phyloP scores from a whole-genome alignment of 768 basidiomycete genomes.

The Erythrobasidium yunnanense region DNA sequence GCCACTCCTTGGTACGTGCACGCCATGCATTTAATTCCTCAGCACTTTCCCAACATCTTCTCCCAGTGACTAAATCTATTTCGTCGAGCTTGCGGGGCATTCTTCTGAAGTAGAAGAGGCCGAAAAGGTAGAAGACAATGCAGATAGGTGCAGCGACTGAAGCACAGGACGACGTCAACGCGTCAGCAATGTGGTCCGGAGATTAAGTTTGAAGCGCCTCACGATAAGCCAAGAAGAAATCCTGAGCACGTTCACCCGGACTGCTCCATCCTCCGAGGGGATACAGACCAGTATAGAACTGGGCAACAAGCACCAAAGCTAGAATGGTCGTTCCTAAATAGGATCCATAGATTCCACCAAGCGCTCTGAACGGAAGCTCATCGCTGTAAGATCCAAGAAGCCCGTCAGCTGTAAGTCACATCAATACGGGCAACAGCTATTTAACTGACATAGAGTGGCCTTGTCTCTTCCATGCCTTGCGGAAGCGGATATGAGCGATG shows the following conservation, averaged over 20 bases:
- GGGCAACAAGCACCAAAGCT: slow-evolving; percentile 35
- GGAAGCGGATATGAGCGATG: slow-evolving; percentile 37
- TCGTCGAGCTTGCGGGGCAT: slow-evolving; percentile 30
- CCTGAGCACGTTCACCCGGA: background rate
- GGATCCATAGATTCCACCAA: slow-evolving; percentile 35
- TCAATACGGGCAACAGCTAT: background rate
- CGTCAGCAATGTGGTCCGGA: background rate
- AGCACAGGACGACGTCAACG: background rate
- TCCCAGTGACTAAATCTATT: slow-evolving; percentile 38
- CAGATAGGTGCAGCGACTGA: slow-evolving; percentile 26
- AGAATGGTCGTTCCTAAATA: slow-evolving; percentile 31
- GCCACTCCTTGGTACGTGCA: background rate
- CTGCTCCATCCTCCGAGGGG: slow-evolving; percentile 2
- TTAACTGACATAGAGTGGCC: slow-evolving; percentile 33
- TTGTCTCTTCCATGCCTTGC: slow-evolving; percentile 35
- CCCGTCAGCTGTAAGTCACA: background rate
- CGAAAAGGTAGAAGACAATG: slow-evolving; percentile 33
- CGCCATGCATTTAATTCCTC: slow-evolving; percentile 32
- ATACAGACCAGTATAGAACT: slow-evolving; percentile 33
- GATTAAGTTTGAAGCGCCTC: background rate
- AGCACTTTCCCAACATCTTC: slow-evolving; percentile 30
- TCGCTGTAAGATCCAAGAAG: background rate
- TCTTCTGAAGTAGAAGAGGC: slow-evolving; percentile 32
- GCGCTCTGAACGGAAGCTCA: slow-evolving; percentile 35
- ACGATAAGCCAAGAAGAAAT: slow-evolving; percentile 23